Percentiles rank a stretch among this genome's conserved stretches.
Conservation (phyloP, 441 rosid species). For the Erodium moschatum region DNA sequence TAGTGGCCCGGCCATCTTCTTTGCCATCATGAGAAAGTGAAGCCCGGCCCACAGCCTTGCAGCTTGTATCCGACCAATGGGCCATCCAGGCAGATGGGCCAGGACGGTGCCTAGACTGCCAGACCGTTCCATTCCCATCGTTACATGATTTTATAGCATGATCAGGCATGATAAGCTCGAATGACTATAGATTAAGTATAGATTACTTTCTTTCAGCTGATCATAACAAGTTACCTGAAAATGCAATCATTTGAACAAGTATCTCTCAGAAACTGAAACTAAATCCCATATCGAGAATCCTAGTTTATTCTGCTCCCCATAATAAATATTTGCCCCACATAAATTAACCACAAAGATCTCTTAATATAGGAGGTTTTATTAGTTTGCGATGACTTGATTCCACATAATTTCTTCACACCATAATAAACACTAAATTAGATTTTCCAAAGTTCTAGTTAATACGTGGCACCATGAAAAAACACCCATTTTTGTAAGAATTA, state of each 20-base stretch:
- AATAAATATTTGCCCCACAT: neutral
- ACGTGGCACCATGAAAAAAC: too few species aligned
- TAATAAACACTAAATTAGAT: too few species aligned
- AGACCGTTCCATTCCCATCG: constrained; percentile 20
- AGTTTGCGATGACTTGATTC: too few species aligned
- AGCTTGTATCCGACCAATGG: constrained; percentile 34
- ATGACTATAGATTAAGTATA: constrained; percentile 1
- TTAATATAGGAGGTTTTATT: too few species aligned
- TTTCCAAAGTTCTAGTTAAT: too few species aligned
- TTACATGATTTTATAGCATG: constrained; percentile 20
- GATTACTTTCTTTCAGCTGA: constrained; percentile 7
- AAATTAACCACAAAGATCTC: neutral
- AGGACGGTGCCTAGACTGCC: constrained; percentile 24
- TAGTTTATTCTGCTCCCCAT: neutral
- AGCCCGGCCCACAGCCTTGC: constrained; percentile 20
- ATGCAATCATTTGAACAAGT: neutral
- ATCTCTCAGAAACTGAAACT: neutral
- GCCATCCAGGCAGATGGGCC: constrained; percentile 41
- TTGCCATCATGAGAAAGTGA: neutral
- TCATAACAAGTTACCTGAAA: constrained; percentile 22
- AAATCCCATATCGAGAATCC: neutral
- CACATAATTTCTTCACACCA: too few species aligned
- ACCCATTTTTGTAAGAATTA: too few species aligned
- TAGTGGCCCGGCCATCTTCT: too few species aligned
- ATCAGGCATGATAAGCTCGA: constrained; percentile 33